Conservation (phyloP, 1,284 basidiomycete genomes). For the Melampsora americana region DNA sequence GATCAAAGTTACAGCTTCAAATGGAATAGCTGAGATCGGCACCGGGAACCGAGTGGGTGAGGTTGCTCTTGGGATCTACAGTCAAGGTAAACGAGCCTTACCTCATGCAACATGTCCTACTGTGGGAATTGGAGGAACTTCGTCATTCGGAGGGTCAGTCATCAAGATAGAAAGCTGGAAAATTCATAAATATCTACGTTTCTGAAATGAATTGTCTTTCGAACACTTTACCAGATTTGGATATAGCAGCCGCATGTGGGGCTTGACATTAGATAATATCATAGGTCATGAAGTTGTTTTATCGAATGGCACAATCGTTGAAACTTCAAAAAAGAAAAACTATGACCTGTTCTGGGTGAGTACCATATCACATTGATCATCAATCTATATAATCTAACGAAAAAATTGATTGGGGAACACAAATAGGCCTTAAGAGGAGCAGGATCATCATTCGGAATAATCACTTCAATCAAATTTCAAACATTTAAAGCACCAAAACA, state of each 20-base stretch:
- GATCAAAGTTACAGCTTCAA: background rate
- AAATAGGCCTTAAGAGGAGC: conserved; percentile 34
- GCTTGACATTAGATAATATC: conserved; percentile 52
- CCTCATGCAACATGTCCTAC: conserved; percentile 53
- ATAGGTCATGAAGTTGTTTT: conserved; percentile 53
- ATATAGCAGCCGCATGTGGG: conserved; percentile 53
- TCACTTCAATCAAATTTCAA: conserved; percentile 13
- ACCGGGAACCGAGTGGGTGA: conserved; percentile 54
- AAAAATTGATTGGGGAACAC: background rate
- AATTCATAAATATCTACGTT: background rate
- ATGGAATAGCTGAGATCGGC: conserved; percentile 49
- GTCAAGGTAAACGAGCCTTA: conserved; percentile 50
- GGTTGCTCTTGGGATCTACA: conserved; percentile 52
- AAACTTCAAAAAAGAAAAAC: conserved; percentile 44
- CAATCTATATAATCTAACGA: background rate
- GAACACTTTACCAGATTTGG: conserved; percentile 46
- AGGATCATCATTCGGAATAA: conserved; percentile 25
- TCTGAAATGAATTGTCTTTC: background rate
- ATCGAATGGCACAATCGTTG: conserved; percentile 51
- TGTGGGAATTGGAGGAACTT: conserved; percentile 54
- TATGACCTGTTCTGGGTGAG: conserved; percentile 48
- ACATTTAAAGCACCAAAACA: conserved; percentile 14
- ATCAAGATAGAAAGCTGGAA: background rate
- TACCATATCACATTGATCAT: background rate
- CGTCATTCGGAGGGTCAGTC: conserved; percentile 49